Evolutionary conservation across 2,329 filamentous ascomycete genomes (phyloP), one percentile per base, ranked within the genome.

Genomic region (Ceratocystis lukuohia): DNA sequence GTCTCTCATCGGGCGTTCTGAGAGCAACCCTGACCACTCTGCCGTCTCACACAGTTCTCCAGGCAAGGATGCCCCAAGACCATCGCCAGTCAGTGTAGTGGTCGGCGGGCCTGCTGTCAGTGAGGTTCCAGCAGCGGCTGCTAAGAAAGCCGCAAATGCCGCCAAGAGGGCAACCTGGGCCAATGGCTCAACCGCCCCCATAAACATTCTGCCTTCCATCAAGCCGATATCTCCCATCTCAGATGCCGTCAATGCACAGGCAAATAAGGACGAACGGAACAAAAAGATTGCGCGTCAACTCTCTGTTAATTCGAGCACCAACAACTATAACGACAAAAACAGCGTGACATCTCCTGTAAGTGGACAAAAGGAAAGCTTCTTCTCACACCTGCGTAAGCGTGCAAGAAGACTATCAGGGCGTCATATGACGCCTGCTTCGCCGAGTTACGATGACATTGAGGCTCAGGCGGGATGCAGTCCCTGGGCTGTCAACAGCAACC

Each of bases 271-370:
- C 4, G 57, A 62, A 10, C 82, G 85, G 63, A 80, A 80, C 69
- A 96, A 94, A 82, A 99, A 99, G 80, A 91, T 97, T 77, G 92
- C 93, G 66, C 85, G 94, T 65, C 94, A 99, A 76, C 78, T 99
- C 53, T 97, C 94, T 0, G 86, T 96, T 59, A 89, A 90, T 66
- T 97, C 93, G 5, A 89, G 88, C 74, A 91, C 88, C 69, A 96
- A 96, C 73, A 89, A 97, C 77, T 96, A 96, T 74, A 96, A 91
- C 73, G 94, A 92, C 65, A 86, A 88, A 71, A 66, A 48, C 0
- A 83, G 87, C 25, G 79, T 92, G 28, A 85, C 83, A 17, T 94
- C 91, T 5, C 90, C 91, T 3, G 85, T 87, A 0, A 87, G 83
- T 71, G 89, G 84, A 20, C 89, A 91, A 66, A 95, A 95, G 73